A percentile compares a stretch with the other conserved stretches of the same genome.
Conservation (phyloP, 1,139 yeast genomes). For the Zygosaccharomyces sapae region DNA sequence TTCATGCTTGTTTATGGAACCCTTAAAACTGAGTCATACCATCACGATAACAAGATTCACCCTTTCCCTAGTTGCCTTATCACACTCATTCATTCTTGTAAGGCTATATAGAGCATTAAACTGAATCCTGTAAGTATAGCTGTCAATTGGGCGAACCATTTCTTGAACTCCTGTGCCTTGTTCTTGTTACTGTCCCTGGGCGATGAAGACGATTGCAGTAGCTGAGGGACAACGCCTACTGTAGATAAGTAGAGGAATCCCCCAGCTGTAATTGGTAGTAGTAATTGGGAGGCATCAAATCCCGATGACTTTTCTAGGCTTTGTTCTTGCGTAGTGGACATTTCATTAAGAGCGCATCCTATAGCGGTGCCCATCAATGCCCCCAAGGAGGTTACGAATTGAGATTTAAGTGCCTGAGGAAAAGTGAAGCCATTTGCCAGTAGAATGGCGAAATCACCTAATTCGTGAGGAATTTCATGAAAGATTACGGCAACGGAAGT, state of each 20-base stretch:
- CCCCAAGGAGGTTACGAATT: conserved; percentile 58
- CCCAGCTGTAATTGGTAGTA: conserved; percentile 70
- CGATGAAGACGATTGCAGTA: conserved; percentile 5
- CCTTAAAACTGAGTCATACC: conserved; percentile 2
- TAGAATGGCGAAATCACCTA: conserved; percentile 67
- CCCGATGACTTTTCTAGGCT: conserved; percentile 2
- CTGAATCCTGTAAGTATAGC: conserved; percentile 14
- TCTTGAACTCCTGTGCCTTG: conserved; percentile 11
- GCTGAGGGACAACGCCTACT: conserved; percentile 15
- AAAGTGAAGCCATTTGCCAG: conserved; percentile 62
- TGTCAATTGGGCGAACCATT: conserved; percentile 12
- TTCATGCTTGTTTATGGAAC: conserved; percentile 3
- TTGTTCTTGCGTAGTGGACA: conserved; percentile 9
- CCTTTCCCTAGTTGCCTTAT: neutral
- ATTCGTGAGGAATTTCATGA: conserved; percentile 73
- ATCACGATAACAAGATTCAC: neutral
- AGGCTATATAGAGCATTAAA: conserved; percentile 13
- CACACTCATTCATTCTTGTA: conserved; percentile 6
- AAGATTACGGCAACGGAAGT: conserved; percentile 62
- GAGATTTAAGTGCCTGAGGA: conserved; percentile 58
- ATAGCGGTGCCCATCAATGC: conserved; percentile 59
- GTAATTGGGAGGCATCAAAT: conserved; percentile 41
- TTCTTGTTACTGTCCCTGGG: neutral
- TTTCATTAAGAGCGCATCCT: conserved; percentile 46
- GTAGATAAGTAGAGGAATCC: conserved; percentile 48